These are phyloP conservation scores for Umbilicus rupestris DNA, from an alignment of 164 flowering plant genomes.

Conservation along the genomic window DNA sequence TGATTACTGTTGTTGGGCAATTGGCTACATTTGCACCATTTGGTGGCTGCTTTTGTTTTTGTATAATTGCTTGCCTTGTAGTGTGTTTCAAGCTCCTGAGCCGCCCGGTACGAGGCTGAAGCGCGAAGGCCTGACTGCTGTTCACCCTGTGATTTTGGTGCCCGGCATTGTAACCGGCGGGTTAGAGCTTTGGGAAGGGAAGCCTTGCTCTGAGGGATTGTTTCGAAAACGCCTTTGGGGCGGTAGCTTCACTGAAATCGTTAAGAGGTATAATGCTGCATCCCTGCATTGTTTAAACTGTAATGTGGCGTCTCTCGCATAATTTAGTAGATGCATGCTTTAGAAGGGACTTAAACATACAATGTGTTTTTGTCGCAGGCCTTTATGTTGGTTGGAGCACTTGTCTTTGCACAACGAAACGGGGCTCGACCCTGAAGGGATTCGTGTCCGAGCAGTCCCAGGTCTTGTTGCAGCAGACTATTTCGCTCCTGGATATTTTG, in stretches of 20 bases:
- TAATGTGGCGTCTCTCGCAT: neutral
- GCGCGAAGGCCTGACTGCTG: slow-evolving; percentile 39
- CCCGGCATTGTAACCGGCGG: slow-evolving; percentile 72
- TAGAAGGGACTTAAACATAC: neutral
- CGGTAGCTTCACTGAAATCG: slow-evolving; percentile 55
- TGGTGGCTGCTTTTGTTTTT: slow-evolving; percentile 63
- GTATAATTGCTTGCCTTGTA: slow-evolving; percentile 33
- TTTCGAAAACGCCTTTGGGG: slow-evolving; percentile 74
- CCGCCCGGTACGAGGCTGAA: slow-evolving; percentile 45
- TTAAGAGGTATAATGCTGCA: slow-evolving; percentile 38
- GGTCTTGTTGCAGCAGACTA: slow-evolving; percentile 73
- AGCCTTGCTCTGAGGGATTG: slow-evolving; percentile 60
- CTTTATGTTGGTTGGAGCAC: slow-evolving; percentile 75
- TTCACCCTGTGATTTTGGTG: slow-evolving; percentile 58
- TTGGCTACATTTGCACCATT: slow-evolving; percentile 57
- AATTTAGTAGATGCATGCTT: neutral
- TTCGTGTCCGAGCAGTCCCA: slow-evolving; percentile 60
- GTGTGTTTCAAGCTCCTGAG: slow-evolving; percentile 35
- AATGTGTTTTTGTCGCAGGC: slow-evolving; percentile 28
- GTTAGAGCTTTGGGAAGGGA: slow-evolving; percentile 68
- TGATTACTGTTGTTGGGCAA: slow-evolving; percentile 51
- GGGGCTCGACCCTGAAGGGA: slow-evolving; percentile 72
- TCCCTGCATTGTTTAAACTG: neutral
- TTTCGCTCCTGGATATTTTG: slow-evolving; percentile 68
- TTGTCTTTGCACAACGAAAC: slow-evolving; percentile 57